Base-by-base conservation (phyloP, 1,284 basidiomycete genomes). In the Agaricales sp. region DNA sequence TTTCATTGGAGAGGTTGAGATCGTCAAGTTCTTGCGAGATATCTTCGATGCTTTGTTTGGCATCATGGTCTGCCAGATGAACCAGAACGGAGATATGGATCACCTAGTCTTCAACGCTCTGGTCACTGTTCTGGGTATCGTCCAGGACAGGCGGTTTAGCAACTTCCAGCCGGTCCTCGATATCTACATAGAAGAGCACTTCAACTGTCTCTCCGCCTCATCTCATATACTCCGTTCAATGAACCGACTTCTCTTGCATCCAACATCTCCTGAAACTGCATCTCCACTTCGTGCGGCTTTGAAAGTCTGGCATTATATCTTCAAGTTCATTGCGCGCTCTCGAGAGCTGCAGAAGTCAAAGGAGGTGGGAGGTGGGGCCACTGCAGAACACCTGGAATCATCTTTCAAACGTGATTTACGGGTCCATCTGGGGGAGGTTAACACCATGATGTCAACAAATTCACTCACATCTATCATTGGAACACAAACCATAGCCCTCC, bases 281-380 rank as follows among this genome's bases (percentile, higher is more conserved):
- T 82, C 85, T 19, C 74, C 79, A 14, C 75, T 97, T 48, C 83
- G 94, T 35, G 82, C 92, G 1, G 87, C 92, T 12, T 74, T 99
- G 57, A 97, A 97, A 64, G 94, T 98, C 18, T 96, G 93, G 91
- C 87, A 93, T 58, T 92, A 95, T 60, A 80, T 98, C 56, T 92
- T 97, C 78, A 89, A 90, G 61, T 92, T 98, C 65, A 88, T 97
- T 57, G 82, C 90, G 4, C 78, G 89, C 19, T 85, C 92, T 3
- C 73, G 93, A 37, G 91, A 95, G 60, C 66, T 97, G 30, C 92
- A 96, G 64, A 87, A 91, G 58, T 71, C 74, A 3, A 87, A 84
- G 55, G 89, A 92, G 50, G 82, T 89, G 65, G 87, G 87, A 18
- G 79, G 80, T 4, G 82, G 80, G 3, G 80, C 84, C 1, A 91